Base-by-base conservation (phyloP, 345 rosid genomes). In the Dipteronia sinensis region DNA sequence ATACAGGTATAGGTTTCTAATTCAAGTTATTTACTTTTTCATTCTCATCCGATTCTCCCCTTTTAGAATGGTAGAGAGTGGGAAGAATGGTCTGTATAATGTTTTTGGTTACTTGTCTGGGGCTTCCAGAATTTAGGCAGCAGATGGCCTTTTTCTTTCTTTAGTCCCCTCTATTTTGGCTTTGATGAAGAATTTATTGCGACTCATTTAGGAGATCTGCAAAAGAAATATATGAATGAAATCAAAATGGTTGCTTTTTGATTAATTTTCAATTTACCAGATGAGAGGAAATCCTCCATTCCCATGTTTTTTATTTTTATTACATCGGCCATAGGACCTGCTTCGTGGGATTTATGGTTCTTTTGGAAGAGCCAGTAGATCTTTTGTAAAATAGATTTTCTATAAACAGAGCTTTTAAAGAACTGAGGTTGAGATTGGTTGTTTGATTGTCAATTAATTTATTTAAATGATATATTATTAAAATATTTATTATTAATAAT, bases 1-100 rank as follows among this genome's bases (percentile, higher is more conserved):
- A 86, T 77, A 86, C 85, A 65, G 80, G 81, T 85, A 86, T 82
- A 86, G 89, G 44, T 20, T 76, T 80, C 82, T 61, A 29, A 7
- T 31, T 9, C 23, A 59, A 77, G 42, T 44, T 46, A 19, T 74
- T 47, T 49, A 23, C 22, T 34, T 49, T 74, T 58, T 29, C 23
- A 17, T 17, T 27, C 29, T 58, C 19, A 72, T 72, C 23, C 10
- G 46, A 65, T 74, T 74, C 74, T 79, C 72, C 76, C 53, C 49
- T 75, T 78, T 73, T 77, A 40, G 78, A 67, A 75, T 72, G 49
- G 53, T 59, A 74, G 81, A 56, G 38, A 68, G 73, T 63, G 46
- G 73, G 58, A 75, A 23, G 71, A 76, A 70, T 53, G 20, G 66
- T 71, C 7, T 75, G 77, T 78, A 78, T 67, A 74, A 77, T 75